A percentile compares a stretch with the other conserved stretches of the same genome.
phyloP scores from a whole-genome alignment of 208 protist genomes.

The Crithidia thermophila region DNA sequence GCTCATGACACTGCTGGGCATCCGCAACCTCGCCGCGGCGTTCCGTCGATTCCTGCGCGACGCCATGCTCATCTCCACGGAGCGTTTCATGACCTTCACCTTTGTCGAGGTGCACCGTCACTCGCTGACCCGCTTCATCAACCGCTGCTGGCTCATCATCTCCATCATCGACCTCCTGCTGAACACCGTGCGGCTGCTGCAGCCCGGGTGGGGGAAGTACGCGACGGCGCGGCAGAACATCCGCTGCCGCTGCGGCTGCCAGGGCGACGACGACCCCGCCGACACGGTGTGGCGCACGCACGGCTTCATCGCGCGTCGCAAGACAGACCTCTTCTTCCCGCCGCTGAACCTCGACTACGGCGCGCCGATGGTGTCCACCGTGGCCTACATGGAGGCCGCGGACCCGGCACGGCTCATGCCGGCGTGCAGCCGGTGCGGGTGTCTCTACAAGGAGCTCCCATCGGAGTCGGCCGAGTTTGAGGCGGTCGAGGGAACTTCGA shows the following conservation, averaged over 20 bases:
- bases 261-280: slow-evolving; percentile 30
- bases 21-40: slow-evolving; percentile 69
- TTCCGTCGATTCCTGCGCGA: slow-evolving; percentile 78
- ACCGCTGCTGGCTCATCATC: slow-evolving; percentile 76
- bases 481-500: background rate
- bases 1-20: slow-evolving; percentile 71
- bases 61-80: slow-evolving; percentile 65
- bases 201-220: slow-evolving; percentile 76
- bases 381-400: slow-evolving; percentile 80
- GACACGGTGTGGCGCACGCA: slow-evolving; percentile 52
- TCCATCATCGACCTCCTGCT: slow-evolving; percentile 74
- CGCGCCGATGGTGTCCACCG: slow-evolving; percentile 63
- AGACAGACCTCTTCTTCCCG: slow-evolving; percentile 74
- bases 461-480: slow-evolving; percentile 9
- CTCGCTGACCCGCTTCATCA: slow-evolving; percentile 50
- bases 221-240: slow-evolving; percentile 66
- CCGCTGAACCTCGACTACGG: slow-evolving; percentile 85
- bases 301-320: slow-evolving; percentile 61
- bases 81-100: slow-evolving; percentile 56
- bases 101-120: slow-evolving; percentile 62
- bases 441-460: slow-evolving; percentile 48
- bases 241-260: slow-evolving; percentile 64
- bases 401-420: slow-evolving; percentile 68
- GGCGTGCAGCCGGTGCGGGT: slow-evolving; percentile 75
- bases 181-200: slow-evolving; percentile 71